These are phyloP conservation scores for Globisporangium nagaii DNA, from an alignment of 352 stramenopile species.

Conservation along the genomic window DNA sequence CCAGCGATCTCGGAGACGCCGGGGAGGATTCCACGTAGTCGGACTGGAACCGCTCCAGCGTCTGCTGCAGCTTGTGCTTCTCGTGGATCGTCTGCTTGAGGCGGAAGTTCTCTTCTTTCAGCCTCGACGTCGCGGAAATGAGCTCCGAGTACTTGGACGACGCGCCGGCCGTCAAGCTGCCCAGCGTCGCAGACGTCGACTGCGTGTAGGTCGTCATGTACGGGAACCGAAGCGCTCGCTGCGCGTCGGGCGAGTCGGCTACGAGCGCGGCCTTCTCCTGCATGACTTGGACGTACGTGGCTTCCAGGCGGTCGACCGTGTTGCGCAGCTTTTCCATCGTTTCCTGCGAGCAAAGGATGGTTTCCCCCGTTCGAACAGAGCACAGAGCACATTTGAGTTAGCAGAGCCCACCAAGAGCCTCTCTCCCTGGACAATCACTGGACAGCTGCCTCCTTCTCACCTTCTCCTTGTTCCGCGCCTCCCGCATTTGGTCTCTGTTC, in stretches of 20 bases:
- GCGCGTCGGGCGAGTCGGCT: not conserved
- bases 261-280: not conserved
- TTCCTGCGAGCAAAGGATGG: no score
- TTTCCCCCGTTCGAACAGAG: no score
- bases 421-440: no score
- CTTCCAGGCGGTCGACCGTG: conserved; percentile 41
- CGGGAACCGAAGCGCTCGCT: not conserved
- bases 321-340: conserved; percentile 40
- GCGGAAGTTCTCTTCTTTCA: conserved; percentile 22
- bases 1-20: not conserved
- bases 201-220: conserved; percentile 7
- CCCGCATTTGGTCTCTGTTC: conserved; percentile 53
- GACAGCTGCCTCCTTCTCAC: no score
- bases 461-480: conserved; percentile 36
- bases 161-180: not conserved
- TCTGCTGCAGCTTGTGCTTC: conserved; percentile 28
- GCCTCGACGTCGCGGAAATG: conserved; percentile 22
- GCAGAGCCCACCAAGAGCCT: no score
- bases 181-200: not conserved
- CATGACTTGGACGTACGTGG: conserved; percentile 18
- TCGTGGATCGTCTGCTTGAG: conserved; percentile 25
- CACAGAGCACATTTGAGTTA: no score
- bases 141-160: conserved; percentile 30
- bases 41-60: conserved; percentile 21
- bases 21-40: conserved; percentile 12